These are phyloP conservation scores for Symbiodinium pilosum DNA, from an alignment of 73 alveolate species.

Conservation along the genomic window DNA sequence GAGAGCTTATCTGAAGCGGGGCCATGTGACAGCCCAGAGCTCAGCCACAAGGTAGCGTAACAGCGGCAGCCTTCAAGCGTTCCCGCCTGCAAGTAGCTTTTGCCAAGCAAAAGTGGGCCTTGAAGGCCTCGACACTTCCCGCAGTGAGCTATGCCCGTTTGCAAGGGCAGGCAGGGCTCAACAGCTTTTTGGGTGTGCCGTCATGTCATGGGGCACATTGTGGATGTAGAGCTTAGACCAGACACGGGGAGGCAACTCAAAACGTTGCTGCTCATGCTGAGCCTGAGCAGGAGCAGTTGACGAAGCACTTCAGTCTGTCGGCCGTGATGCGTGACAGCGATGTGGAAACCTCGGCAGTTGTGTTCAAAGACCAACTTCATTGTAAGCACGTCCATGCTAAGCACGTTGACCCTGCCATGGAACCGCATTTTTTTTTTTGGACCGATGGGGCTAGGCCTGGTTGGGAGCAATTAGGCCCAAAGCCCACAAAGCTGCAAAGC, in stretches of 20 bases:
- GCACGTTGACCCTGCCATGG: background rate
- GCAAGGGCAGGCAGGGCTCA: constrained; percentile 60
- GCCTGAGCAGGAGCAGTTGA: constrained; percentile 78
- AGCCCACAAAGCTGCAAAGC: background rate
- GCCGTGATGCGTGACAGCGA: constrained; percentile 94
- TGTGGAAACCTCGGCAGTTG: background rate
- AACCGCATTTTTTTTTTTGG: background rate
- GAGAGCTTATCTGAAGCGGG: constrained; percentile 72
- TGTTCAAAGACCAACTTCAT: too few relatives aligned
- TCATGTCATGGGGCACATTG: too few relatives aligned
- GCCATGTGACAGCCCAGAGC: constrained; percentile 26
- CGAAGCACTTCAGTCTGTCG: constrained; percentile 91
- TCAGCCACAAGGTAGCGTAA: background rate
- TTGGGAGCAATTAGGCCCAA: background rate
- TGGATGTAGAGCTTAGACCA: background rate
- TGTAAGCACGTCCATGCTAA: background rate
- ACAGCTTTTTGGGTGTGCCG: too few relatives aligned
- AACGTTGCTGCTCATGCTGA: background rate
- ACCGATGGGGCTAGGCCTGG: background rate
- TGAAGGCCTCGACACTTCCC: constrained; percentile 80
- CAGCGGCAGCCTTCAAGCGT: too few relatives aligned
- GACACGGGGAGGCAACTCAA: background rate
- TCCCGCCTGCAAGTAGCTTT: too few relatives aligned
- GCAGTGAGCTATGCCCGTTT: constrained; percentile 93
- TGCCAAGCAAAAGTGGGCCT: background rate